phyloP scores from a whole-genome alignment of 176 grass and related monocot genomes.

The Triticum aestivum region IWGSC_CS_RefSeq_v2.1 NC_057801.1:747121184-747121683 shows the following conservation, averaged over 20 bases:
- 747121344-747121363: neutral
- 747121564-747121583: too few species aligned
- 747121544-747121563: too few species aligned
- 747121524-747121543: too few species aligned
- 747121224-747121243: neutral
- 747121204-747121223: neutral
- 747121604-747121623: neutral
- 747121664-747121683: constrained; percentile 15
- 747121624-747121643: constrained; percentile 3
- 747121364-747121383: neutral
- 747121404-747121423: constrained; percentile 25
- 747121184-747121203: constrained; percentile 1
- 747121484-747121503: neutral
- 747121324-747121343: neutral
- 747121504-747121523: too few species aligned
- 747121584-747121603: too few species aligned
- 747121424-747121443: neutral
- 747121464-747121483: neutral
- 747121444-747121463: constrained; percentile 5
- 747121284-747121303: neutral
- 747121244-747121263: neutral
- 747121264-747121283: neutral
- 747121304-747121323: neutral
- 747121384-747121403: neutral
- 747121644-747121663: neutral